These are phyloP conservation scores for Phytophthora citricola DNA, from an alignment of 352 stramenopile species.

Conservation along the genomic window DNA sequence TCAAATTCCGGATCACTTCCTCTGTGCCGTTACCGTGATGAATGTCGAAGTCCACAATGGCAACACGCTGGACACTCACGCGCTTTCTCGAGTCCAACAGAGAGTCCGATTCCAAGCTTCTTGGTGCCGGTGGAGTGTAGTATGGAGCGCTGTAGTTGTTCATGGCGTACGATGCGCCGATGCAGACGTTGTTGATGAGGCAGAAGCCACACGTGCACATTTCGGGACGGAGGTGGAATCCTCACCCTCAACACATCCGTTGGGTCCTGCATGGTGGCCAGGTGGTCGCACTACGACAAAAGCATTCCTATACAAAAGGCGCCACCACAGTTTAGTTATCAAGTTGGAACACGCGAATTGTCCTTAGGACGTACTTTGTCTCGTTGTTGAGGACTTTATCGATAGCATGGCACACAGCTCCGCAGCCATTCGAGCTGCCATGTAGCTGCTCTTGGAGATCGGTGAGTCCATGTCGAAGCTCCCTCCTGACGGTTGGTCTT, in stretches of 20 bases:
- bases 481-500: conserved; percentile 52
- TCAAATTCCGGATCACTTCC: conserved; percentile 68
- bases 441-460: conserved; percentile 69
- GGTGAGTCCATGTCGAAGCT: conserved; percentile 73
- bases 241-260: conserved; percentile 63
- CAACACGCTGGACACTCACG: conserved; percentile 47
- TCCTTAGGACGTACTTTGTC: conserved; percentile 47
- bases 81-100: conserved; percentile 15
- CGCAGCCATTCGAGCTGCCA: conserved; percentile 57
- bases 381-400: conserved; percentile 68
- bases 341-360: background rate
- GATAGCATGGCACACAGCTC: conserved; percentile 67
- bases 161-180: conserved; percentile 67
- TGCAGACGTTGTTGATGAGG: conserved; percentile 76
- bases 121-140: conserved; percentile 28
- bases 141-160: conserved; percentile 53
- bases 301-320: conserved; percentile 46
- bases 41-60: conserved; percentile 78
- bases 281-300: conserved; percentile 68
- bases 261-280: conserved; percentile 66
- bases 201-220: conserved; percentile 76
- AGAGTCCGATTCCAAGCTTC: background rate
- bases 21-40: conserved; percentile 75
- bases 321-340: background rate
- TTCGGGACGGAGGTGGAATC: conserved; percentile 56